Conservation (phyloP, 495 filamentous ascomycete species). For the Aspergillus ellipticus region DNA sequence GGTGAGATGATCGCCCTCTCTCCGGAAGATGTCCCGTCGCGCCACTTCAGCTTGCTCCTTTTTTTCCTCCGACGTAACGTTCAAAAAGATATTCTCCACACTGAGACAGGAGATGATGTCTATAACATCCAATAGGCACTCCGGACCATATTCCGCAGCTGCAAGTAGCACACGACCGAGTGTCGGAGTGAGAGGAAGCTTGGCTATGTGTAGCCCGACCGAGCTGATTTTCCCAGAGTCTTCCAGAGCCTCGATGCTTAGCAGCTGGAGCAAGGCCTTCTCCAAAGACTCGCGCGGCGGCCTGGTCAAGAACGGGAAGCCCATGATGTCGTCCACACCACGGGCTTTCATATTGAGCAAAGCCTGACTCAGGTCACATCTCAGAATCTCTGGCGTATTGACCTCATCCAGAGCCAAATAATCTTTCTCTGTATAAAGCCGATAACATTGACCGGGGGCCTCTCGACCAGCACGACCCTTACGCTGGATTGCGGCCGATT, state of each 20-base stretch:
- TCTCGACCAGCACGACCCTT: conserved; percentile 92
- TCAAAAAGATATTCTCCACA: conserved; percentile 84
- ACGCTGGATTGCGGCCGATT: conserved; percentile 88
- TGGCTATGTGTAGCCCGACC: conserved; percentile 71
- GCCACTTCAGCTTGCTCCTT: conserved; percentile 70
- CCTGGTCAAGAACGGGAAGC: conserved; percentile 81
- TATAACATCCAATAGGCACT: conserved; percentile 78
- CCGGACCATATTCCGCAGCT: conserved; percentile 61
- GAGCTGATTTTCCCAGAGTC: conserved; percentile 70
- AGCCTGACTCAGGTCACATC: conserved; percentile 80
- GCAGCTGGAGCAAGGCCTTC: conserved; percentile 79
- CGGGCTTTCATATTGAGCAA: conserved; percentile 93
- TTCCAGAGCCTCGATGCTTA: conserved; percentile 70
- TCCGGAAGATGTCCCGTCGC: conserved; percentile 67
- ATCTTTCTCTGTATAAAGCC: conserved; percentile 81
- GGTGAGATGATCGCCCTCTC: conserved; percentile 89
- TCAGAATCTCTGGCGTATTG: conserved; percentile 83
- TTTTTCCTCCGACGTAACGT: conserved; percentile 74
- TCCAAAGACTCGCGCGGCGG: conserved; percentile 74
- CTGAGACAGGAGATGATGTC: conserved; percentile 89
- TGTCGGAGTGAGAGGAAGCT: conserved; percentile 75
- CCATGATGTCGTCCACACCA: conserved; percentile 75
- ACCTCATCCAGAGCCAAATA: conserved; percentile 67
- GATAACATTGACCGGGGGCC: conserved; percentile 81
- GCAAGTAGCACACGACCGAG: conserved; percentile 81